Evolutionary conservation across 1,139 yeast genomes (phyloP).

Genomic region (Sugiyamaella japonica): DNA sequence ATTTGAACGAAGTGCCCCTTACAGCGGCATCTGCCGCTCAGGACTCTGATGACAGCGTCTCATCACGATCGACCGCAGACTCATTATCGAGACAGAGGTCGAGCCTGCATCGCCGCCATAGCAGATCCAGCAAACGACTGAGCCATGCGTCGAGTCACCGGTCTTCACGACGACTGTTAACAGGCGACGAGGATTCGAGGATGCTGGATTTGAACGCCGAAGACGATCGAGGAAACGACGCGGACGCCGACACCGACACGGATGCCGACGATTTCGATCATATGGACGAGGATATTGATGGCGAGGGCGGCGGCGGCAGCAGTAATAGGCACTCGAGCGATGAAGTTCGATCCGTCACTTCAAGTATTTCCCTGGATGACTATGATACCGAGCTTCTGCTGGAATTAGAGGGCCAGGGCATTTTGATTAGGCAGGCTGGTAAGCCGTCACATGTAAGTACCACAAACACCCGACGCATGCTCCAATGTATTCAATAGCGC

Average conservation of each 20-base stretch:
- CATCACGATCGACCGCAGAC: not conserved
- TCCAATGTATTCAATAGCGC: no score
- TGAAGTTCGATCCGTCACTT: conserved; percentile 17
- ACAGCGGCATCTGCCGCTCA: not conserved
- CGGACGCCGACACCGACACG: conserved; percentile 13
- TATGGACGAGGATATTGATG: conserved; percentile 16
- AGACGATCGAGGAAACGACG: conserved; percentile 11
- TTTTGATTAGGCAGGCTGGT: conserved; percentile 71
- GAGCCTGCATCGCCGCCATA: not conserved
- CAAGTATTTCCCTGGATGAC: conserved; percentile 24
- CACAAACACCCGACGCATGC: not conserved
- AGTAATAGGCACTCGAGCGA: not conserved
- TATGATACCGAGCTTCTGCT: conserved; percentile 27
- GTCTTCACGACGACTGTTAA: conserved; percentile 1
- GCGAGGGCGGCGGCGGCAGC: conserved; percentile 6
- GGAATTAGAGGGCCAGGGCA: conserved; percentile 93
- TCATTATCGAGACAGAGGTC: not conserved
- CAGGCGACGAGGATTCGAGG: conserved; percentile 8
- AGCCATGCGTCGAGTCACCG: conserved; percentile 11
- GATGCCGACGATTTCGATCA: conserved; percentile 15
- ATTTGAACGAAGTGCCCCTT: not conserved
- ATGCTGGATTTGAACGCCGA: conserved; percentile 10
- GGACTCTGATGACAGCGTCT: not conserved
- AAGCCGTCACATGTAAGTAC: conserved; percentile 59
- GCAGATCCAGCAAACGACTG: conserved; percentile 1